These are phyloP conservation scores for Setaria italica DNA, from an alignment of 202 grass and related monocot genomes.

Conservation along the genomic window DNA sequence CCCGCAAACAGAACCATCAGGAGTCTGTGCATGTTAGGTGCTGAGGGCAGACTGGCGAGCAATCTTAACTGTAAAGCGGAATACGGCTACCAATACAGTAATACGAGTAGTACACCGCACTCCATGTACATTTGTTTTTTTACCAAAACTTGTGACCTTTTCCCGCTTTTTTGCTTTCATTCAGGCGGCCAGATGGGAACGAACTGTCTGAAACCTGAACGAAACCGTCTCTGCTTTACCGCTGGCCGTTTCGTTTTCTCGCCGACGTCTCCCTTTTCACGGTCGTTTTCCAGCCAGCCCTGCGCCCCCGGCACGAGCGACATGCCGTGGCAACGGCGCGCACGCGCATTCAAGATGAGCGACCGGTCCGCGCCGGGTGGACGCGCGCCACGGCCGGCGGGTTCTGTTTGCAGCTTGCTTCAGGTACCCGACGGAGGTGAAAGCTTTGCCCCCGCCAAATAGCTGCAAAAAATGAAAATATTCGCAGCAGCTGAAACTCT, in stretches of 20 bases:
- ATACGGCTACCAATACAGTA: conserved; percentile 18
- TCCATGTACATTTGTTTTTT: conserved; percentile 6
- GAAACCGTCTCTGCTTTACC: background rate
- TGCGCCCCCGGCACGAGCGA: background rate
- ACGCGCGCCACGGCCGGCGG: background rate
- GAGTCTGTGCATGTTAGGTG: background rate
- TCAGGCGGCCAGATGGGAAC: background rate
- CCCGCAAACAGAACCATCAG: no score
- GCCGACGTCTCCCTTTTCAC: background rate
- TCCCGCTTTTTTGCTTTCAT: background rate
- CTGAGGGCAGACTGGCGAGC: background rate
- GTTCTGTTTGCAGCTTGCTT: background rate
- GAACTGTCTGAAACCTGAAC: background rate
- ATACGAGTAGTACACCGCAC: background rate
- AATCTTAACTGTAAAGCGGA: conserved; percentile 21
- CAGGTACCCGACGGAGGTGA: background rate
- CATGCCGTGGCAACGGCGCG: no score
- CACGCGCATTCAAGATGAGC: background rate
- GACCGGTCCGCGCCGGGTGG: background rate
- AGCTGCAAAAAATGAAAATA: background rate
- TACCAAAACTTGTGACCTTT: background rate
- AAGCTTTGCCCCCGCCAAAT: background rate
- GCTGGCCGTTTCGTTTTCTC: background rate
- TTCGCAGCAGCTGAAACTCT: background rate
- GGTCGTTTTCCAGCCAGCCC: conserved; percentile 17